A percentile compares a stretch with the other conserved stretches of the same genome.
Evolutionary conservation across 139 green algal species (phyloP).

Genomic region (Chlamydomonas schloesseri): DNA sequence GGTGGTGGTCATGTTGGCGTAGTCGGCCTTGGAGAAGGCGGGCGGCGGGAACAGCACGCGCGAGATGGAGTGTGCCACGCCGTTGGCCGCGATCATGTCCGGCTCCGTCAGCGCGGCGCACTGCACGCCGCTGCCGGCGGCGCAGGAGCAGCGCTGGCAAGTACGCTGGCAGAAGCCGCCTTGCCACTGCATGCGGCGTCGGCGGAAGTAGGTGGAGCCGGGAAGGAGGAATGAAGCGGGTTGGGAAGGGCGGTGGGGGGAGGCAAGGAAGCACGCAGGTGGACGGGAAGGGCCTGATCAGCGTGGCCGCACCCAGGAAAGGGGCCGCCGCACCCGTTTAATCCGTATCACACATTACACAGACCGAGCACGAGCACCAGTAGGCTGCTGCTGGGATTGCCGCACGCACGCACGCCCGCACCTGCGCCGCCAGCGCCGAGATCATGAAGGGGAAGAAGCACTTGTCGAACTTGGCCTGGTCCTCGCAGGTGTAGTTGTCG

Average conservation of each 20-base stretch:
- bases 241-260: too few relatives aligned
- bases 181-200: constrained; percentile 57
- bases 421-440: constrained; percentile 60
- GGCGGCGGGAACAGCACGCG: constrained; percentile 73
- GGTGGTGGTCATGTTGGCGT: not conserved
- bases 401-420: too few relatives aligned
- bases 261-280: too few relatives aligned
- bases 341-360: too few relatives aligned
- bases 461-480: constrained; percentile 57
- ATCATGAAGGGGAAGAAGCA: constrained; percentile 67
- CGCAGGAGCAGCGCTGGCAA: constrained; percentile 72
- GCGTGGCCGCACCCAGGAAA: too few relatives aligned
- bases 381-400: too few relatives aligned
- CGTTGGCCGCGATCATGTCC: constrained; percentile 68
- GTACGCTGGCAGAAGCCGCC: constrained; percentile 76
- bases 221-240: too few relatives aligned
- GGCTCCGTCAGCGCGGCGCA: constrained; percentile 50
- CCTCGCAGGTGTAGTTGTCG: constrained; percentile 68
- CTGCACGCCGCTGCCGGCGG: constrained; percentile 46
- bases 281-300: too few relatives aligned
- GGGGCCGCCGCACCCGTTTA: too few relatives aligned
- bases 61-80: constrained; percentile 73
- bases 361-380: too few relatives aligned
- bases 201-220: too few relatives aligned
- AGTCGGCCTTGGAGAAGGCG: constrained; percentile 36